Evolutionary conservation across 2,329 filamentous ascomycete genomes (phyloP), one percentile per base, ranked within the genome.

Genomic region (Neopestalotiopsis clavispora): DNA sequence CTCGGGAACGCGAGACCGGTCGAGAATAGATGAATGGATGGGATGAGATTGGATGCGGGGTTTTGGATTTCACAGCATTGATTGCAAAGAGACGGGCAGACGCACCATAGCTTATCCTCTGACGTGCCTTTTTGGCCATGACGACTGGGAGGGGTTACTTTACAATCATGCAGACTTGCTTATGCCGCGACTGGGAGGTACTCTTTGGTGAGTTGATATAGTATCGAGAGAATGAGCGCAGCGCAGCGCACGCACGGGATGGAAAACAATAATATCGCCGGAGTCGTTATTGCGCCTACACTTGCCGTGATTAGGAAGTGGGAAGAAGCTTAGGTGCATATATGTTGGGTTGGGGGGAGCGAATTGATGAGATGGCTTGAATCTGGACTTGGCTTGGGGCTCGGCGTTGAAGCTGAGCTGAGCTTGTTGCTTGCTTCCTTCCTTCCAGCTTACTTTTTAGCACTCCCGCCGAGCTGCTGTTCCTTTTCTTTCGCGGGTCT

Each of bases 101-200:
- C 85, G 74, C 79, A 90, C 89, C 88, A 82, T 91, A 91, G 79
- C 88, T 90, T 82, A 91, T 89, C 81, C 88, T 87, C 81, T 90
- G 88, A 78, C 86, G 88, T 76, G 86, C 85, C 83, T 90, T 91
- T 78, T 87, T 89, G 81, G 88, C 87, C 88, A 90, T 91, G 72
- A 72, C 77, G 76, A 73, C 68, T 70, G 45, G 69, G 68, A 69
- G 65, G 52, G 56, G 30, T 59, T 38, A 59, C 59, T 40, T 59
- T 32, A 60, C 52, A 42, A 30, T 67, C 65, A 67, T 67, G 65
- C 65, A 56, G 58, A 60, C 17, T 67, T 59, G 42, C 42, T 56
- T 58, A 40, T 66, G 28, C 42, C 56, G 49, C 28, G 20, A 65
- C 38, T 63, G 60, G 23, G 40, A 38, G n/a, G n/a, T 14, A 62